Conservation (phyloP, 371 early-diverging fungal genomes). For the Mucor ambiguus region DNA sequence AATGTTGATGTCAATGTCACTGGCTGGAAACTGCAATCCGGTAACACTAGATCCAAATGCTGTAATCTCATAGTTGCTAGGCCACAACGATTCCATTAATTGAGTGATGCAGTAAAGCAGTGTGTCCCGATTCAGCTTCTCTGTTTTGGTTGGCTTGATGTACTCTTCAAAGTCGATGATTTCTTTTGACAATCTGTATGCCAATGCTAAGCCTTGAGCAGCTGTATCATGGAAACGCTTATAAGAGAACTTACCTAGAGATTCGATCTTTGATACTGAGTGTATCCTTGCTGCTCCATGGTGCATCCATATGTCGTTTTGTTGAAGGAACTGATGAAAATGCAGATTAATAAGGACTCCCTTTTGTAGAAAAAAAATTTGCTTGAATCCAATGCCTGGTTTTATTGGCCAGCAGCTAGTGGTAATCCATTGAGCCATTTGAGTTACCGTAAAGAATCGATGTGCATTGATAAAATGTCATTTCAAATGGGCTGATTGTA, state of each 20-base stretch:
- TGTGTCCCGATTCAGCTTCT: conserved; percentile 13
- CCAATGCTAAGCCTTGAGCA: not conserved
- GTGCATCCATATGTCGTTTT: conserved; percentile 19
- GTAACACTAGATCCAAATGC: conserved; percentile 28
- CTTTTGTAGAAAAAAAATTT: not conserved
- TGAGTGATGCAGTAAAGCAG: not conserved
- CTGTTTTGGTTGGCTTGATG: conserved; percentile 25
- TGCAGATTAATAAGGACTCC: not conserved
- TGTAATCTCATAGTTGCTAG: not conserved
- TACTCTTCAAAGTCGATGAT: conserved; percentile 30
- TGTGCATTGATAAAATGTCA: no score
- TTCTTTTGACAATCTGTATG: conserved; percentile 25
- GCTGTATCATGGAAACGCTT: not conserved
- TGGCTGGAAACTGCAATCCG: conserved; percentile 27
- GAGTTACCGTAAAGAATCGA: not conserved
- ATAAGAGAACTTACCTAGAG: not conserved
- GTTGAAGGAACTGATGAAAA: not conserved
- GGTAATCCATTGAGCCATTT: no score
- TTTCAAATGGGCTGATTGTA: no score
- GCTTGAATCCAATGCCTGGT: not conserved
- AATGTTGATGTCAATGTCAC: conserved; percentile 32
- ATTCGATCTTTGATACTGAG: conserved; percentile 8
- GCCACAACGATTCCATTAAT: not conserved
- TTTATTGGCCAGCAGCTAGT: not conserved
- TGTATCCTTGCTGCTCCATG: conserved; percentile 23